Evolutionary conservation across 805 yeast genomes (phyloP).

Genomic region (Yamadazyma olivae): DNA sequence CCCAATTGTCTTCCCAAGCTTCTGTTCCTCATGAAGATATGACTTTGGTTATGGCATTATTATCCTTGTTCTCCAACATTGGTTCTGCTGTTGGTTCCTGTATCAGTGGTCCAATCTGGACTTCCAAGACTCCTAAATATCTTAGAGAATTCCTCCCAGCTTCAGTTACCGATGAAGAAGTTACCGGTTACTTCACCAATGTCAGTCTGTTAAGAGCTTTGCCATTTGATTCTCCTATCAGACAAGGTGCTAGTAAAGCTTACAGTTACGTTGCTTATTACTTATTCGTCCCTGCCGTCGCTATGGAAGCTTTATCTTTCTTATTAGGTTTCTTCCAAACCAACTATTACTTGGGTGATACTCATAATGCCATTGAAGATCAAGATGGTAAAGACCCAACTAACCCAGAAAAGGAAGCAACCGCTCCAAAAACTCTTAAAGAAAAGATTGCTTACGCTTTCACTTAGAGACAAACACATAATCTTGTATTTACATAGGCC

Average conservation of each 20-base stretch:
- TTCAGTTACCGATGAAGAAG: conserved; percentile 15
- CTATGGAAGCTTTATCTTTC: conserved; percentile 26
- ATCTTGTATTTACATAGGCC: too few species aligned
- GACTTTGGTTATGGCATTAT: conserved; percentile 34
- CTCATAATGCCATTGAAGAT: conserved; percentile 33
- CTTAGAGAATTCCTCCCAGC: conserved; percentile 27
- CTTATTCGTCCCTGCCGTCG: conserved; percentile 25
- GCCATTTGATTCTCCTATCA: conserved; percentile 21
- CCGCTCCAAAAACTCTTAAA: neutral
- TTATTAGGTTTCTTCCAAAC: conserved; percentile 29
- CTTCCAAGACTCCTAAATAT: conserved; percentile 22
- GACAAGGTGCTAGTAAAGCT: conserved; percentile 31
- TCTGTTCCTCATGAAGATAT: conserved; percentile 43
- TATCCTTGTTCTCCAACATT: conserved; percentile 30
- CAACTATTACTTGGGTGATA: conserved; percentile 34
- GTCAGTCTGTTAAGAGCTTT: conserved; percentile 17
- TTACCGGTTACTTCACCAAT: conserved; percentile 18
- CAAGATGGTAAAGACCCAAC: conserved; percentile 13
- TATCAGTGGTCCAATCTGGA: conserved; percentile 34
- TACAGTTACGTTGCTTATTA: conserved; percentile 24
- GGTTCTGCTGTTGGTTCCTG: conserved; percentile 42
- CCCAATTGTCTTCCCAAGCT: conserved; percentile 36
- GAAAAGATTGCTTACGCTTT: neutral
- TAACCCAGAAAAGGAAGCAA: conserved; percentile 4
- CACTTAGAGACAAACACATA: neutral